These are phyloP conservation scores for Cryptococcus wingfieldii DNA, from an alignment of 1,284 basidiomycete species.

Conservation along the genomic window DNA sequence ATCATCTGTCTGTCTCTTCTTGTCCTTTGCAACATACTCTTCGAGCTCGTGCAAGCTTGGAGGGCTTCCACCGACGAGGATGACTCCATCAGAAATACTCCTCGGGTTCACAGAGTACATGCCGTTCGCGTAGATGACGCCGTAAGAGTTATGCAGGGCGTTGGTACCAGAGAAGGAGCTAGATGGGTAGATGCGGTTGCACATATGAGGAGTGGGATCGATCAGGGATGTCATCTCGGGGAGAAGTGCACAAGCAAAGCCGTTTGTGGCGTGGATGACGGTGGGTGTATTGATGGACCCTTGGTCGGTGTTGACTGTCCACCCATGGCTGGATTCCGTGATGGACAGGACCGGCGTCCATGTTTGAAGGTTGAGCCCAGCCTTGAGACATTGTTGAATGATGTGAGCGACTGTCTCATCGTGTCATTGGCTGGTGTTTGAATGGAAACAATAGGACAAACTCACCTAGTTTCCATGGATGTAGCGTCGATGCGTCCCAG, in stretches of 20 bases:
- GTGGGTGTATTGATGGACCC: slow-evolving; percentile 12
- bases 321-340: slow-evolving; percentile 3
- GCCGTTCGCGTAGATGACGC: slow-evolving; percentile 13
- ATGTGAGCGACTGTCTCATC: slow-evolving; percentile 11
- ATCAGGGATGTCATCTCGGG: slow-evolving; percentile 20
- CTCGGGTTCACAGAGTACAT: slow-evolving; percentile 22
- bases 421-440: no score
- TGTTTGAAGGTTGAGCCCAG: slow-evolving; percentile 20
- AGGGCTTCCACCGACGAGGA: slow-evolving; percentile 19
- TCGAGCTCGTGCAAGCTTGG: slow-evolving; percentile 14
- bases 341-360: slow-evolving; percentile 20
- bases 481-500: slow-evolving; percentile 21
- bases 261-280: slow-evolving; percentile 25
- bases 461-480: slow-evolving; percentile 26
- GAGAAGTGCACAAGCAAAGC: slow-evolving; percentile 13
- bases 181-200: slow-evolving; percentile 20
- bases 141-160: slow-evolving; percentile 21
- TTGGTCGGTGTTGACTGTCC: slow-evolving; percentile 17
- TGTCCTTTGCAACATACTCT: slow-evolving; percentile 16
- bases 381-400: slow-evolving; percentile 11
- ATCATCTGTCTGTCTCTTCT: slow-evolving; percentile 16
- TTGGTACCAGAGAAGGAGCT: slow-evolving; percentile 15
- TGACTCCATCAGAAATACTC: slow-evolving; percentile 10
- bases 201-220: slow-evolving; percentile 20
- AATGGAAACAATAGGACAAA: neutral